Evolutionary conservation across 2,329 filamentous ascomycete species (phyloP), one percentile per base, ranked within the genome.

Genomic region (Coleophoma crateriformis): DNA sequence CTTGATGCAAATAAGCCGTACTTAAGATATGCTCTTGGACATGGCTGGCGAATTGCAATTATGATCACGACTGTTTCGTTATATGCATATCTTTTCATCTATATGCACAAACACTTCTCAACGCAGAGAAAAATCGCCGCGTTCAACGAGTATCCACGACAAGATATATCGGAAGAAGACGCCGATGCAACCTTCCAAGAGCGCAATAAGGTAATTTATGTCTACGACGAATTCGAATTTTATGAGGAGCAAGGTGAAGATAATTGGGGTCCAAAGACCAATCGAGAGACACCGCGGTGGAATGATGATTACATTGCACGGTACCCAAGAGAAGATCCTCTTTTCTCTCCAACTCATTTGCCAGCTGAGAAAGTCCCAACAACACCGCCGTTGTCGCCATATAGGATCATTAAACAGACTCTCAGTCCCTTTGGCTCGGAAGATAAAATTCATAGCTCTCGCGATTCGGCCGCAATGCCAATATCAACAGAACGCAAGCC

Each of bases 11-110:
- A 62, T 15, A 54, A 58, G 27, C 52, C 54, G 13, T 60, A 57
- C 17, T 57, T 68, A 7, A 65, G 68, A 15, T 71, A 70, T 50
- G 62, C 55, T 2, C 58, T 71, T 17, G 66, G 63, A 1, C 68
- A 71, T 48, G 67, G 60, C 20, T 70, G 68, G 67, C 62, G 68
- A 10, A 59, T 69, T 38, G 54, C 59, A 11, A 68, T 70, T 38
- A 66, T 71, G 41, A 20, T 64, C 41, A 54, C 55, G 7, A 66
- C 64, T 1, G 58, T 68, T 11, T 57, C 50, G 33, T 63, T 69
- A 19, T 70, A 69, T 53, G 57, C 59, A 4, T 68, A 68, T 50
- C 61, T 71, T n/a, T 67, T 68, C 51, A 50, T 68, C 19, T 67
- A 65, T 50, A 59, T 69, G 32, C 51, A 54, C 34, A 39, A 46